phyloP scores from a whole-genome alignment of 2,329 filamentous ascomycete species.

The Fusarium gaditjirri region DNA sequence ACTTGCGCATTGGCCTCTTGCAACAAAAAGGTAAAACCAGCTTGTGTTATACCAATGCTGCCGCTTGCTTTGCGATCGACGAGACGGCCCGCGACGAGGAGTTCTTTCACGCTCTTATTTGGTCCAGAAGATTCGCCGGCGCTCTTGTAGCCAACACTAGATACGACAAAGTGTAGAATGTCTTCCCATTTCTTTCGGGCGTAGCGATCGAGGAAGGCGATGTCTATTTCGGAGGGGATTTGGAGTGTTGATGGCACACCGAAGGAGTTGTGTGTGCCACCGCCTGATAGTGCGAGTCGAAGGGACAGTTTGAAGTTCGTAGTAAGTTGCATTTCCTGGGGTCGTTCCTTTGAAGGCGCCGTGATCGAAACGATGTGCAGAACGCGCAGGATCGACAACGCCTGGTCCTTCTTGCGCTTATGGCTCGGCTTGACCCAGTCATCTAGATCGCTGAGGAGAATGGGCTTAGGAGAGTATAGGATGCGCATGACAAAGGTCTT shows the following conservation, averaged over 20 bases:
- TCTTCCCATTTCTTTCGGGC: constrained; percentile 93
- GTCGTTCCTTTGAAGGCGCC: constrained; percentile 67
- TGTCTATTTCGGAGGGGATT: constrained; percentile 70
- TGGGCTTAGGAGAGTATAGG: constrained; percentile 86
- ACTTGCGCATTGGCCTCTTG: constrained; percentile 97
- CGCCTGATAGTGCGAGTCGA: constrained; percentile 86
- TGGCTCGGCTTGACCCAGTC: constrained; percentile 80
- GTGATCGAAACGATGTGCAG: constrained; percentile 86
- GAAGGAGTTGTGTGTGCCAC: constrained; percentile 87
- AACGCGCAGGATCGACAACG: constrained; percentile 80
- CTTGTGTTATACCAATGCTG: constrained; percentile 85
- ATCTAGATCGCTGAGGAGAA: constrained; percentile 84
- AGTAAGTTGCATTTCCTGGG: constrained; percentile 79
- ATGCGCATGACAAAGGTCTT: constrained; percentile 97
- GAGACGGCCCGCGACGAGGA: constrained; percentile 83
- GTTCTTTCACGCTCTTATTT: constrained; percentile 82
- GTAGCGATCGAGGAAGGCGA: constrained; percentile 83
- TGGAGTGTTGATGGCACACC: constrained; percentile 81
- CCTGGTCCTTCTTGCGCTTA: constrained; percentile 79
- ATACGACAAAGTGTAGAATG: constrained; percentile 95
- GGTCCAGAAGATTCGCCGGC: constrained; percentile 63
- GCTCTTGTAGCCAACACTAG: constrained; percentile 69
- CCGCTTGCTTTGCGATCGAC: constrained; percentile 74
- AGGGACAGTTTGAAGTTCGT: constrained; percentile 86
- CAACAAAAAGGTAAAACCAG: constrained; percentile 92